Base-by-base conservation (phyloP, 2,329 filamentous ascomycete genomes). In the Arthrinium phaeospermum region DNA sequence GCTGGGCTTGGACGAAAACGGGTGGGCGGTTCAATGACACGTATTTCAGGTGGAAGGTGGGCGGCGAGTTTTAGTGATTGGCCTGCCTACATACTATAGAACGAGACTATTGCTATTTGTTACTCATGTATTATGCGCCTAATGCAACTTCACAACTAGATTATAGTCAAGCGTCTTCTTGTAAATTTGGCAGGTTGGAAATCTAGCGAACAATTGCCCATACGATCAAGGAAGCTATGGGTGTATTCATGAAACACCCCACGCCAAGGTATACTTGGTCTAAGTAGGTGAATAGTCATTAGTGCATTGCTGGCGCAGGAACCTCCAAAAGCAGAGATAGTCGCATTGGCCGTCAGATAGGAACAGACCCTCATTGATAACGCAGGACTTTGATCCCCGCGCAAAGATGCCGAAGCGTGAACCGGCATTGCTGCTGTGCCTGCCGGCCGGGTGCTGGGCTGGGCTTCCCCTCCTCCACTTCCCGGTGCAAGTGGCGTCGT, bases 1-100 rank as follows among this genome's bases (percentile, higher is more conserved):
- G 72, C 4, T 77, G 78, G 77, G 67, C 76, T 3, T 79, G 78
- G 78, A 74, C 73, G 30, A 71, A 70, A 4, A 79, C 77, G 10
- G 76, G 73, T 22, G 77, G 77, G 19, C 73, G 73, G 45, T 68
- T 77, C 53, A 76, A 76, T 68, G 53, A 75, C 19, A 71, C 72
- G 67, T 73, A 73, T 19, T 78, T 77, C 67, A 73, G 72, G 14
- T 73, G 74, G 70, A 76, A 76, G 67, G 74, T 79, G 45, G 78
- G 78, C 19, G 77, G 77, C 45, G 78, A 79, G 68, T 74, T 76
- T 5, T 79, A 73, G n/a, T n/a, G n/a, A n/a, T n/a, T n/a, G n/a
- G n/a, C n/a, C n/a, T n/a, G n/a, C n/a, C n/a, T n/a, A n/a, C n/a
- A n/a, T n/a, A n/a, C n/a, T n/a, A n/a, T n/a, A n/a, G n/a, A n/a